These are phyloP conservation scores for Chimonanthus salicifolius DNA, from an alignment of 164 flowering plant species.

Conservation along the genomic window DNA sequence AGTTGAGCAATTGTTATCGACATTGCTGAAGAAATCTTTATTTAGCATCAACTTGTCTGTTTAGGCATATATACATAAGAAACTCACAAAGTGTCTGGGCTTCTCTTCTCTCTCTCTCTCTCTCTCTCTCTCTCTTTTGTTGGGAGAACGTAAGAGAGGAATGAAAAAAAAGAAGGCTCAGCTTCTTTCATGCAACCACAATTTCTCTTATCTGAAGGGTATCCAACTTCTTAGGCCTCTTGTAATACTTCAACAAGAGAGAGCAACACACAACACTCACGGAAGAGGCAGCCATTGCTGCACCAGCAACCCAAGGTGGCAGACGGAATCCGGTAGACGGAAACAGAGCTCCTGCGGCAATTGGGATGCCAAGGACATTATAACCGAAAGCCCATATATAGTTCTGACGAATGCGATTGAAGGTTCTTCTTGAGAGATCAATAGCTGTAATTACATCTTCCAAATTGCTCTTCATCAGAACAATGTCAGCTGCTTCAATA, in stretches of 20 bases:
- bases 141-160: too few relatives aligned
- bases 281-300: conserved; percentile 85
- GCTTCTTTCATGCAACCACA: conserved; percentile 26
- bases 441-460: conserved; percentile 81
- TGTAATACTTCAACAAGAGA: conserved; percentile 55
- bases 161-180: too few relatives aligned
- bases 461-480: conserved; percentile 74
- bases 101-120: too few relatives aligned
- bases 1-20: too few relatives aligned
- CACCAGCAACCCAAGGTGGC: conserved; percentile 87
- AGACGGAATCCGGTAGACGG: conserved; percentile 55
- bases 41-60: too few relatives aligned
- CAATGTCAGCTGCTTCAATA: conserved; percentile 84
- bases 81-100: too few relatives aligned
- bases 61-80: too few relatives aligned
- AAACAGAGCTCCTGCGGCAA: conserved; percentile 68
- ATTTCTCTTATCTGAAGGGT: conserved; percentile 41
- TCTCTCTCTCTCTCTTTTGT: too few relatives aligned
- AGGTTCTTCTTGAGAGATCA: conserved; percentile 66
- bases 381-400: conserved; percentile 77
- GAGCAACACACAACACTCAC: conserved; percentile 72
- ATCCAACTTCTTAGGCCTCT: conserved; percentile 46
- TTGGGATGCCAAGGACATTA: conserved; percentile 60
- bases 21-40: too few relatives aligned
- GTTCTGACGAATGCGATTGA: conserved; percentile 54